Evolutionary conservation across 352 stramenopile species (phyloP).

Genomic region (Phytophthora tubulina): DNA sequence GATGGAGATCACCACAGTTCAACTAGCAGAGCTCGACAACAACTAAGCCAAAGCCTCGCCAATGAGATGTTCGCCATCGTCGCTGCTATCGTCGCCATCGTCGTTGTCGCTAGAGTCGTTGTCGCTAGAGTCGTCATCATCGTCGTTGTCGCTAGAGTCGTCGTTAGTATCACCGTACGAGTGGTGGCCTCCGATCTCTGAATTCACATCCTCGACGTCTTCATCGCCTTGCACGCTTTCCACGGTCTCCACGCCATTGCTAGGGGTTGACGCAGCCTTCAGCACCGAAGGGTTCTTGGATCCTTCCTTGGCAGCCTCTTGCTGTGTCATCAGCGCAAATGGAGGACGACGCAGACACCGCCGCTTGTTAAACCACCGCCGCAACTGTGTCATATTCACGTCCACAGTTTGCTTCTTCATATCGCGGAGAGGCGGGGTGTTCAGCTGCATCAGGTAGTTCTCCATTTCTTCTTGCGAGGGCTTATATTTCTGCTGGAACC

Average conservation of each 20-base stretch:
- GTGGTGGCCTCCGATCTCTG: slow-evolving; percentile 43
- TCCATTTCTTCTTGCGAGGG: slow-evolving; percentile 85
- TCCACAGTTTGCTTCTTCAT: slow-evolving; percentile 77
- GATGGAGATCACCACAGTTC: slow-evolving; percentile 13
- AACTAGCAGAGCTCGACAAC: slow-evolving; percentile 1
- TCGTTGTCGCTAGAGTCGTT: slow-evolving; percentile 54
- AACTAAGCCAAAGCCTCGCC: slow-evolving; percentile 41
- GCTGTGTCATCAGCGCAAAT: slow-evolving; percentile 86
- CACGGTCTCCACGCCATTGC: slow-evolving; percentile 36
- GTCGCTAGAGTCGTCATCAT: slow-evolving; percentile 48
- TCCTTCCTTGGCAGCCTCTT: slow-evolving; percentile 71
- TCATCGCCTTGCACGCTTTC: slow-evolving; percentile 41
- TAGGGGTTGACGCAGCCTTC: slow-evolving; percentile 38
- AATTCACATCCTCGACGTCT: slow-evolving; percentile 36
- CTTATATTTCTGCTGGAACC: slow-evolving; percentile 92
- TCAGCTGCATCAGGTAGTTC: slow-evolving; percentile 72
- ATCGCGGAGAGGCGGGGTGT: slow-evolving; percentile 75
- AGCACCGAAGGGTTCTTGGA: slow-evolving; percentile 53
- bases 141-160: slow-evolving; percentile 55
- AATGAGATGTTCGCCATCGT: slow-evolving; percentile 50
- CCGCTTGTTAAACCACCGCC: slow-evolving; percentile 89
- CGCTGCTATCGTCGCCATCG: slow-evolving; percentile 47
- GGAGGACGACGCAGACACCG: slow-evolving; percentile 83
- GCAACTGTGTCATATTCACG: slow-evolving; percentile 89
- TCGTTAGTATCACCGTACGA: slow-evolving; percentile 65